Evolutionary conservation across 768 basidiomycete species (phyloP).

Genomic region (Leccinellum luteum): DNA sequence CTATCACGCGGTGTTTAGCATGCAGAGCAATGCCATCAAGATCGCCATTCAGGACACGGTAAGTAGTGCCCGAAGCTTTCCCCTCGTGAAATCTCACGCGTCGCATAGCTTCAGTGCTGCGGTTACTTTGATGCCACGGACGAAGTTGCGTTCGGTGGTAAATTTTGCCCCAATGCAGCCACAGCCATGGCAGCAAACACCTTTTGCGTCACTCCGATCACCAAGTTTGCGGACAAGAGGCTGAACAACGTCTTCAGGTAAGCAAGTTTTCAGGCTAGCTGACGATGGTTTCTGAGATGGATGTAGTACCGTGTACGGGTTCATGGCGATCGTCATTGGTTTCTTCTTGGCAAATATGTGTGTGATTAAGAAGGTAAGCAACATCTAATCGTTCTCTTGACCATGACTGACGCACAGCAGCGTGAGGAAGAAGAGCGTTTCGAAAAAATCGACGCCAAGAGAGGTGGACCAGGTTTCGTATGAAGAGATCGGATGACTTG

Average conservation of each 20-base stretch:
- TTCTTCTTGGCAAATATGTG: conserved; percentile 81
- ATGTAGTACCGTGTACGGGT: conserved; percentile 69
- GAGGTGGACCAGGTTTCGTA: conserved; percentile 84
- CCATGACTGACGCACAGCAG: conserved; percentile 37
- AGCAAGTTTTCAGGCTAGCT: conserved; percentile 13
- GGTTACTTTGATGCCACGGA: conserved; percentile 78
- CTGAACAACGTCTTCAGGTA: conserved; percentile 85
- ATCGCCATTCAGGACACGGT: conserved; percentile 74
- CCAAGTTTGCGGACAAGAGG: conserved; percentile 63
- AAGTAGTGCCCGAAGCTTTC: conserved; percentile 16
- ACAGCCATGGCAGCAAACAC: conserved; percentile 38
- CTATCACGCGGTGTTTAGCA: conserved; percentile 58
- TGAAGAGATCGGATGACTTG: conserved; percentile 33
- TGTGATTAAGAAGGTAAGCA: conserved; percentile 71
- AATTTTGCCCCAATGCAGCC: conserved; percentile 50
- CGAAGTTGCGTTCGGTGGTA: conserved; percentile 55
- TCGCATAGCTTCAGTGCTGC: conserved; percentile 70
- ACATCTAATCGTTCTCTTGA: not conserved
- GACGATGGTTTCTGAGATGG: not conserved
- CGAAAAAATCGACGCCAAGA: conserved; percentile 86
- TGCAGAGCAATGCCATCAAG: conserved; percentile 43
- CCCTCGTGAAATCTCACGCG: not conserved
- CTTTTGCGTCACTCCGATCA: conserved; percentile 74
- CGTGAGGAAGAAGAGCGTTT: conserved; percentile 80
- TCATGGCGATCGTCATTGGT: conserved; percentile 73